Evolutionary conservation across 768 basidiomycete species (phyloP).

Genomic region (Russula ochroleuca): DNA sequence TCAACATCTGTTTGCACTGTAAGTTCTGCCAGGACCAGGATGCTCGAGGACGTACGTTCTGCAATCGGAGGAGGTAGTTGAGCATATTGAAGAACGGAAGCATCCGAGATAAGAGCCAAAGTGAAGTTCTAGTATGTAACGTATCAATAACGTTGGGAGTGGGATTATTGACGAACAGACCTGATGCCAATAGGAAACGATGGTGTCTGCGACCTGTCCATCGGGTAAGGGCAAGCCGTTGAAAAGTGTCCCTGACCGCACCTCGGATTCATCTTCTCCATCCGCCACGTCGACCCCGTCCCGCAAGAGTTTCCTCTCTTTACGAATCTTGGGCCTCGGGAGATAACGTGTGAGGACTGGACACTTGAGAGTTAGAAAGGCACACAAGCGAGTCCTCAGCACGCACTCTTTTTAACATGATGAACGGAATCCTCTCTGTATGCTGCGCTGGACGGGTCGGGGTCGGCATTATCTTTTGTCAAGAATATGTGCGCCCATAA

Average conservation of each 20-base stretch:
- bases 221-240: constrained; percentile 9
- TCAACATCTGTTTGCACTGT: constrained; percentile 49
- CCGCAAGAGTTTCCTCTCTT: constrained; percentile 75
- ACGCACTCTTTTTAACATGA: constrained; percentile 70
- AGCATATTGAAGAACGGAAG: constrained; percentile 46
- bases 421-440: constrained; percentile 60
- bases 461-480: constrained; percentile 57
- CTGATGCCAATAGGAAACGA: constrained; percentile 81
- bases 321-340: constrained; percentile 64
- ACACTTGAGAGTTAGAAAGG: constrained; percentile 1
- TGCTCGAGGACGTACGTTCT: constrained; percentile 49
- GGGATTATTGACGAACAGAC: constrained; percentile 38
- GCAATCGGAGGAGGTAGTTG: constrained; percentile 55
- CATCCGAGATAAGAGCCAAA: constrained; percentile 76
- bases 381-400: constrained; percentile 13
- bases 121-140: constrained; percentile 66
- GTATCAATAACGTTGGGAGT: constrained; percentile 7
- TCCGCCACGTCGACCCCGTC: constrained; percentile 38
- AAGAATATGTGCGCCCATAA: constrained; percentile 84
- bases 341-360: constrained; percentile 85
- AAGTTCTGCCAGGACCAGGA: constrained; percentile 19
- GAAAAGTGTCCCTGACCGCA: constrained; percentile 28
- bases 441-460: constrained; percentile 51
- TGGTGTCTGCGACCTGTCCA: constrained; percentile 29
- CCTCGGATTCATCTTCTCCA: constrained; percentile 49